Percentiles rank a stretch among this genome's conserved stretches.
Evolutionary conservation across 805 yeast species (phyloP).

Genomic region (Ogataea haglerorum): DNA sequence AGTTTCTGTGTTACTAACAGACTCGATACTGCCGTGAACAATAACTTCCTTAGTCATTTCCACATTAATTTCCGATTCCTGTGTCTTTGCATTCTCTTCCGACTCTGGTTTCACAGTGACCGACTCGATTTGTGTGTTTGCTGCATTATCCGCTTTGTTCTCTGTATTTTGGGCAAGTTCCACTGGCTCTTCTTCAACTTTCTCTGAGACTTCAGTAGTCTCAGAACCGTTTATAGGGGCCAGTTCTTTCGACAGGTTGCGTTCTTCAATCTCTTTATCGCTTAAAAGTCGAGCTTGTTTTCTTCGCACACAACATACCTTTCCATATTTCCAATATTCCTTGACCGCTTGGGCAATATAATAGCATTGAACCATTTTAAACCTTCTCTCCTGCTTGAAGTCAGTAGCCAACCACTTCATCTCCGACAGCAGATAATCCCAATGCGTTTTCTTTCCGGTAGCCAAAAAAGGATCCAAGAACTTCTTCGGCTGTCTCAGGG

Average conservation of each 20-base stretch:
- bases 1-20: too few species aligned
- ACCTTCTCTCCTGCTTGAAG: slow-evolving; percentile 65
- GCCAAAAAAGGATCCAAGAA: slow-evolving; percentile 61
- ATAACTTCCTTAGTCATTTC: too few species aligned
- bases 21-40: too few species aligned
- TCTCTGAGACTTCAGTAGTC: neutral
- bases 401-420: slow-evolving; percentile 82
- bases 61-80: neutral
- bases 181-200: too few species aligned
- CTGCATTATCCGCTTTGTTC: neutral
- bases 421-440: slow-evolving; percentile 75
- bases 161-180: neutral
- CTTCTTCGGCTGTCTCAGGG: slow-evolving; percentile 77
- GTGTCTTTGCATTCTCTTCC: neutral
- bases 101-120: slow-evolving; percentile 5
- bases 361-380: slow-evolving; percentile 66
- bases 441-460: slow-evolving; percentile 47
- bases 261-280: slow-evolving; percentile 7
- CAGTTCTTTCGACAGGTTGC: neutral
- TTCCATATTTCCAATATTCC: slow-evolving; percentile 79
- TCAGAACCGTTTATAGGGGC: neutral
- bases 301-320: slow-evolving; percentile 58
- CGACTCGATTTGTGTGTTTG: neutral
- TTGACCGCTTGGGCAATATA: slow-evolving; percentile 66
- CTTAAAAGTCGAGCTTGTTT: slow-evolving; percentile 38